Base-by-base conservation (phyloP, 352 stramenopile species). In the Globisporangium abappressorium region DNA sequence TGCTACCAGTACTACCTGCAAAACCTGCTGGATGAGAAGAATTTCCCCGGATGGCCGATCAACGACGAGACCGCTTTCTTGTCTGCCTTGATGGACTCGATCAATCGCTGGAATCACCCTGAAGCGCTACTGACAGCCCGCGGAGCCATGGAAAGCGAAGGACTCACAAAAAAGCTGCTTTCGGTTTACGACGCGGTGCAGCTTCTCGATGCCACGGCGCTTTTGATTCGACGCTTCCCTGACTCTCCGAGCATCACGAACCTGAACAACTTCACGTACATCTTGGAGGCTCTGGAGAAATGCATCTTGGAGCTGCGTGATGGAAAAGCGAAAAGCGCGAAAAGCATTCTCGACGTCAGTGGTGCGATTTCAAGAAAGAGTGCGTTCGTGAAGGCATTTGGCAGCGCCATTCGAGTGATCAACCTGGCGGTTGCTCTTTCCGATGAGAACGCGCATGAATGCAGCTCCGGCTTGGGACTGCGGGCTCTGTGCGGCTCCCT, bases 1-100 rank as follows among this genome's bases (percentile, higher is more conserved):
- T 93, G 85, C 69, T 93, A 96, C 57, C 86, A 94, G 69, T 96
- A 96, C 68, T 96, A 96, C 26, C 64, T 96, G 24, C 84, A 94
- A 71, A 96, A 96, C 62, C 69, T 96, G 26, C 66, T 96, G 26
- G 86, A 96, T 58, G 88, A 95, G 58, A 85, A 92, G 60, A 79
- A 84, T 46, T 96, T 93, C 65, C 88, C 88, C n/a, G 85, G 85
- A n/a, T 96, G 88, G 88, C 84, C 86, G 55, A 94, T 96, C 49
- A 94, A 94, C 67, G 84, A 94, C 55, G 86, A 92, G 57, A 49
- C 80, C 51, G 82, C 88, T 24, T 95, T 95, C 59, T 66, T 95
- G 46, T 72, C 79, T 2, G 75, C 88, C 11, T 64, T 95, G 8
- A 76, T 93, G 71, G 88, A 95, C 63, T 87, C 85, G 4, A 82